These are phyloP conservation scores for Talaromyces funiculosus DNA, from an alignment of 2,329 filamentous ascomycete genomes.

Conservation along the genomic window DNA sequence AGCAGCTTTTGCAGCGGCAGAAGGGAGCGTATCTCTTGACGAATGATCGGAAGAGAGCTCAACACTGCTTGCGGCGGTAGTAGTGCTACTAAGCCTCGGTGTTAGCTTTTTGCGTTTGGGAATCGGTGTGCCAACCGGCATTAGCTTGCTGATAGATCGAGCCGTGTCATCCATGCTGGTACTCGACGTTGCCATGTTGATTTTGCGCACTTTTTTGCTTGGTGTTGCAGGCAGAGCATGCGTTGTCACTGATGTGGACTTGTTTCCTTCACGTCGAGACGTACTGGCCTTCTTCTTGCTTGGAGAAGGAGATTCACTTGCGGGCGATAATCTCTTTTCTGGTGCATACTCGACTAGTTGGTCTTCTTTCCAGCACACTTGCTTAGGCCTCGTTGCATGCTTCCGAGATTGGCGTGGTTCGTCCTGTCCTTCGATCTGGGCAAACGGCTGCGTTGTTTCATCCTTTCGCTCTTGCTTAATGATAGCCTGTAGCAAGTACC, in stretches of 20 bases:
- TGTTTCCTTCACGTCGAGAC: slow-evolving; percentile 1
- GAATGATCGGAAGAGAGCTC: background rate
- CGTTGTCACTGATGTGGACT: background rate
- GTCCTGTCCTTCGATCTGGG: background rate
- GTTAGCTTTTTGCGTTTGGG: slow-evolving; percentile 30
- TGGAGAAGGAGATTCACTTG: slow-evolving; percentile 7
- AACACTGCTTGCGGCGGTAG: slow-evolving; percentile 14
- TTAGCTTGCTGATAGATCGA: slow-evolving; percentile 6
- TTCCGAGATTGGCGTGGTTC: background rate
- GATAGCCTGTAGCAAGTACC: slow-evolving; percentile 25
- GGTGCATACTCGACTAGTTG: slow-evolving; percentile 29
- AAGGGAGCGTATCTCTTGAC: background rate
- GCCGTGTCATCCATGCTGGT: background rate
- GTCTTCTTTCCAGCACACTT: slow-evolving; percentile 33
- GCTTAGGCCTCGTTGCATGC: slow-evolving; percentile 21
- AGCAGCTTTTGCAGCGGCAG: background rate
- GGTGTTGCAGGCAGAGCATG: slow-evolving; percentile 12
- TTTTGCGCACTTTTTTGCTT: slow-evolving; percentile 13
- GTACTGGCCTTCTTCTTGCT: slow-evolving; percentile 18
- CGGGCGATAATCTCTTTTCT: background rate
- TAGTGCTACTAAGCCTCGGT: slow-evolving; percentile 27
- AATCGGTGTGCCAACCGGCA: slow-evolving; percentile 19
- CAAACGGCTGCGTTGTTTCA: background rate
- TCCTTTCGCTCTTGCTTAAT: slow-evolving; percentile 17
- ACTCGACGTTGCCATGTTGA: slow-evolving; percentile 7